Percentiles rank a stretch among this genome's conserved stretches.
Conservation (phyloP, 2,329 filamentous ascomycete species). For the Lasiodiplodia theobromae region DNA sequence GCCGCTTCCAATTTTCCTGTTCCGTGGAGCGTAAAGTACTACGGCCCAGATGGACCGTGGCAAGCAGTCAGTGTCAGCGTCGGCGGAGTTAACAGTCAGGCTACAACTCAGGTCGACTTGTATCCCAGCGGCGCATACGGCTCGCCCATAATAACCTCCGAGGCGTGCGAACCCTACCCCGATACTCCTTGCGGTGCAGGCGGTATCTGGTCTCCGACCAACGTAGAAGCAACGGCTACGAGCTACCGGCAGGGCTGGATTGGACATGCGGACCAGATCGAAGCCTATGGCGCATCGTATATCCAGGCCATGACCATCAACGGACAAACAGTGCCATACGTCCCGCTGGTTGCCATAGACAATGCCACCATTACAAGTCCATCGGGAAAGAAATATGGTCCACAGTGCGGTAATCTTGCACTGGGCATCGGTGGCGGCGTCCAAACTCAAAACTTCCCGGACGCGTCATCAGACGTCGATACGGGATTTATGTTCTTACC, state of each 20-base stretch:
- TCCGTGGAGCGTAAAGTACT: conserved; percentile 32
- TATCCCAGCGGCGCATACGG: conserved; percentile 32
- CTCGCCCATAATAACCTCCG: conserved; percentile 17
- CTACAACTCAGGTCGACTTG: conserved; percentile 28
- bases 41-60: conserved; percentile 37
- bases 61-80: conserved; percentile 31
- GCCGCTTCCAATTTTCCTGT: conserved; percentile 32
- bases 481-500: conserved; percentile 25
- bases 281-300: background rate
- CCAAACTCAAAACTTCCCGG: conserved; percentile 13
- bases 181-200: conserved; percentile 31
- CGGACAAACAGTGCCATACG: conserved; percentile 7
- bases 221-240: background rate
- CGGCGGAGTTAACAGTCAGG: conserved; percentile 14
- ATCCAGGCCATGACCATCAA: conserved; percentile 8
- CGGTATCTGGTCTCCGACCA: conserved; percentile 32
- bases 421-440: conserved; percentile 18
- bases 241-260: conserved; percentile 1
- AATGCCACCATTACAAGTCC: conserved; percentile 22
- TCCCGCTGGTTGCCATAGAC: conserved; percentile 7
- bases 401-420: conserved; percentile 20
- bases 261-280: background rate
- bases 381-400: conserved; percentile 21
- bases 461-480: background rate
- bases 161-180: conserved; percentile 30